Percentiles rank a stretch among this genome's conserved stretches.
phyloP scores from a whole-genome alignment of 192 early-diverging fungal genomes.

The Entomortierella chlamydospora region DNA sequence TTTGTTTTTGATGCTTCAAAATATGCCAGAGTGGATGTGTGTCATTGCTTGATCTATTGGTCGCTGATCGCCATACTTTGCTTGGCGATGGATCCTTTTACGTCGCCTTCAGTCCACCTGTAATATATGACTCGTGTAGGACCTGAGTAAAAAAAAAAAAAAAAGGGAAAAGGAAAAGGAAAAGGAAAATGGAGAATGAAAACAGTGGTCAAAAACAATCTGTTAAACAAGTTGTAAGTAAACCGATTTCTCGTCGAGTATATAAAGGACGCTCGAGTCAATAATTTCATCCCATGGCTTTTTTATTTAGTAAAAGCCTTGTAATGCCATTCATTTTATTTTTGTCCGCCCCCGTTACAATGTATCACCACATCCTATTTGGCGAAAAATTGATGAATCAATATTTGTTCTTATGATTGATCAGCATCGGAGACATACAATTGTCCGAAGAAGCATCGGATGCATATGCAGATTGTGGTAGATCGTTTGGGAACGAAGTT shows the following conservation, averaged over 20 bases:
- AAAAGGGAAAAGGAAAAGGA: no score
- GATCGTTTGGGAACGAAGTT: neutral
- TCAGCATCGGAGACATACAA: neutral
- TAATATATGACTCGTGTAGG: no score
- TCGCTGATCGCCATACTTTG: slow-evolving; percentile 1
- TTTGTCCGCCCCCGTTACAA: neutral
- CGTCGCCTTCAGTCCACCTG: no score
- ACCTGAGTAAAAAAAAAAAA: no score
- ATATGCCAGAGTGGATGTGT: neutral
- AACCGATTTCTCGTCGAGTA: neutral
- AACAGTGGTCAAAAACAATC: no score
- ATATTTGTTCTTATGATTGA: neutral
- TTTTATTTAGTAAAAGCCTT: slow-evolving; percentile 1
- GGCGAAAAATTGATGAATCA: neutral
- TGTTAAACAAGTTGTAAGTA: neutral
- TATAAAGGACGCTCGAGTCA: no score
- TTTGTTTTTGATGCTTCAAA: neutral
- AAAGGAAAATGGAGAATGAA: no score
- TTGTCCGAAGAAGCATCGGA: neutral
- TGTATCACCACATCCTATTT: neutral
- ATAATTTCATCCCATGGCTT: neutral
- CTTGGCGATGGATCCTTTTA: neutral
- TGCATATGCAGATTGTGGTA: no score
- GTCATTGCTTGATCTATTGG: neutral
- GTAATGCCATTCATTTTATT: neutral